phyloP scores from a whole-genome alignment of 2,329 filamentous ascomycete species.

The Diaporthe longicolla region DNA sequence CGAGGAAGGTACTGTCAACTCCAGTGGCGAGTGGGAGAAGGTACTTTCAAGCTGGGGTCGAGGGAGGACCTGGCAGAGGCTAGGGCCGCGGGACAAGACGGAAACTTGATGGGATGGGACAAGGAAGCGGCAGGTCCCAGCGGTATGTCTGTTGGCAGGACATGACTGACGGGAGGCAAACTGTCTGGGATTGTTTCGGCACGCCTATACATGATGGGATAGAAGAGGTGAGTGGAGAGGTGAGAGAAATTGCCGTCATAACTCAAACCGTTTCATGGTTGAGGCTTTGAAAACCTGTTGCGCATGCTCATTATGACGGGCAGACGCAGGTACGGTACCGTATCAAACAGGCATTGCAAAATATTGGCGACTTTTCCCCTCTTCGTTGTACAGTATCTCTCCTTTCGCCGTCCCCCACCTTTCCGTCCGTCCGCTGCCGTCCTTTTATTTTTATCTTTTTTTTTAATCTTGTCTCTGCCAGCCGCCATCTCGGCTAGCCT shows the following conservation, averaged over 20 bases:
- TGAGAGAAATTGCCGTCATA: constrained; percentile 17
- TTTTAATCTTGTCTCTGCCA: too few species aligned
- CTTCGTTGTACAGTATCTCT: neutral
- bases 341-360: constrained; percentile 9
- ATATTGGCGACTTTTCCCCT: neutral
- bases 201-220: neutral
- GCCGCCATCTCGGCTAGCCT: neutral
- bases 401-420: neutral
- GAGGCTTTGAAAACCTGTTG: constrained; percentile 3
- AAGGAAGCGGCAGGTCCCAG: constrained; percentile 7
- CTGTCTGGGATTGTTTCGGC: constrained; percentile 15
- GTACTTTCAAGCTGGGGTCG: neutral
- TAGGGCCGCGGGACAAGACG: constrained; percentile 17
- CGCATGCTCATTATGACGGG: neutral
- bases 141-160: constrained; percentile 7
- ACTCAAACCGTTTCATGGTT: constrained; percentile 23
- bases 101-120: constrained; percentile 21
- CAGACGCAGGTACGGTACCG: constrained; percentile 11
- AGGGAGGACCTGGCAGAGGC: constrained; percentile 7
- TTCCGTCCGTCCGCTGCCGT: neutral
- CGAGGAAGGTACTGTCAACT: neutral
- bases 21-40: neutral
- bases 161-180: constrained; percentile 16
- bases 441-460: too few species aligned
- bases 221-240: constrained; percentile 23